Base-by-base conservation (phyloP, 2,329 filamentous ascomycete species). In the Lachnum nothofagi region DNA sequence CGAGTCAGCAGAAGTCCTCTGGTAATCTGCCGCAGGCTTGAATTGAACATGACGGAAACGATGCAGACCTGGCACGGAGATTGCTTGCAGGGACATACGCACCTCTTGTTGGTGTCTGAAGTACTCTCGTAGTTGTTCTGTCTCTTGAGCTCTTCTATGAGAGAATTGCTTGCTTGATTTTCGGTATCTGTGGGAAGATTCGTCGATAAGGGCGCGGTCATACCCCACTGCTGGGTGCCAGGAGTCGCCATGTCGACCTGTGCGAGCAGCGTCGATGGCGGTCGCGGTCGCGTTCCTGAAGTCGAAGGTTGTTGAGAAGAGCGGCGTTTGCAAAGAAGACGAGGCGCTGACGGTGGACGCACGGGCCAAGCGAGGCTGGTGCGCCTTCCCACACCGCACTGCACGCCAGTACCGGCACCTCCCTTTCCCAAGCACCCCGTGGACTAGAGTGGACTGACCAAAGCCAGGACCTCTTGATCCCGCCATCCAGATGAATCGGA, bases 111-210 rank as follows among this genome's bases (percentile, higher is more conserved):
- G 3, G 88, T 95, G 65, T 94, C 93, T 37, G 87, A 77, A 12
- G 82, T 78, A 44, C 80, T 82, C 69, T 97, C 93, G 62, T 95
- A 98, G 44, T 93, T 95, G 70, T 94, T 91, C 70, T 96, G 88
- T 34, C 77, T 77, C 66, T 89, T 89, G 53, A 98, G 73, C 69
- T 96, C 91, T 48, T 87, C 82, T 48, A 95, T 79, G 38, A 98
- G 78, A 48, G 83, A 76, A 58, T 89, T 83, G 60, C 88, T 94
- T 43, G 86, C 80, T 56, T 84, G 77, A 48, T 85, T 79, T 67
- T 98, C 91, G 31, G 78, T 72, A 47, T 85, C 78, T 1, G 86
- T 93, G 4, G 93, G 93, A 20, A 90, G 75, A 19, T 77, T 74
- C 10, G 77, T 78, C 17, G 90, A 95, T 31, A 98, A 88, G 40